Percentiles rank a stretch among this genome's conserved stretches.
Conservation (phyloP, 2,329 filamentous ascomycete species). For the Diplodia corticola region DNA sequence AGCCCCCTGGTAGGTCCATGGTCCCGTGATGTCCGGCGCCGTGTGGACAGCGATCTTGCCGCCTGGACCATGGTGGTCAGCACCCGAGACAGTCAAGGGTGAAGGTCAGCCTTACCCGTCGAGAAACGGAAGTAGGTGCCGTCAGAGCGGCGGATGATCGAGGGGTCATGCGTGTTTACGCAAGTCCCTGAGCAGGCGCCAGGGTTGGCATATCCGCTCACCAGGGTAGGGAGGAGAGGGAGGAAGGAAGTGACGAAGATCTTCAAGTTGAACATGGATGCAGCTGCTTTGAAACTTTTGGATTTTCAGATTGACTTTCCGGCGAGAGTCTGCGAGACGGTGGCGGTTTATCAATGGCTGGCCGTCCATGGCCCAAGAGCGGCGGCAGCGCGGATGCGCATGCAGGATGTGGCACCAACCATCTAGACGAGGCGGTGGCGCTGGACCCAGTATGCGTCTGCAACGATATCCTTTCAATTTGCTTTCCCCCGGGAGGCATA, state of each 20-base stretch:
- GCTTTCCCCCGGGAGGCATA: not conserved
- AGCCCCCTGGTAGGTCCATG: constrained; percentile 53
- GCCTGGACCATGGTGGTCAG: constrained; percentile 30
- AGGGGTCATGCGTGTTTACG: constrained; percentile 51
- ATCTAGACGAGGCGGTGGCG: constrained; percentile 6
- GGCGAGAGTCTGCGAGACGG: not conserved
- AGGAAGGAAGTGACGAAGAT: constrained; percentile 1
- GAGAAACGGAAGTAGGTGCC: constrained; percentile 56
- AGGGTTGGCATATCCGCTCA: constrained; percentile 41
- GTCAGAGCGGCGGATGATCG: constrained; percentile 52
- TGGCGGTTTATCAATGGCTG: not conserved
- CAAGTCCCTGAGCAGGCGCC: constrained; percentile 45
- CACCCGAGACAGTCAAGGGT: not conserved
- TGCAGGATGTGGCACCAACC: not conserved
- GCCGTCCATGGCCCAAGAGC: not conserved
- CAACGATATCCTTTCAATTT: not conserved
- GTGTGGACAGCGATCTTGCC: constrained; percentile 52
- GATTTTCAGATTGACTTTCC: not conserved
- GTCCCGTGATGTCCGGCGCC: constrained; percentile 49
- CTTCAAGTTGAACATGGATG: constrained; percentile 6
- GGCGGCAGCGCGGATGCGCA: not conserved
- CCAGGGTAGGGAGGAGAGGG: not conserved
- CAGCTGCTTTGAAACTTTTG: not conserved
- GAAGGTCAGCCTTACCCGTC: constrained; percentile 32
- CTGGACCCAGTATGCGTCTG: not conserved